These are phyloP conservation scores for Chaetomium sp. DNA, from an alignment of 2,329 filamentous ascomycete genomes.

Conservation along the genomic window DNA sequence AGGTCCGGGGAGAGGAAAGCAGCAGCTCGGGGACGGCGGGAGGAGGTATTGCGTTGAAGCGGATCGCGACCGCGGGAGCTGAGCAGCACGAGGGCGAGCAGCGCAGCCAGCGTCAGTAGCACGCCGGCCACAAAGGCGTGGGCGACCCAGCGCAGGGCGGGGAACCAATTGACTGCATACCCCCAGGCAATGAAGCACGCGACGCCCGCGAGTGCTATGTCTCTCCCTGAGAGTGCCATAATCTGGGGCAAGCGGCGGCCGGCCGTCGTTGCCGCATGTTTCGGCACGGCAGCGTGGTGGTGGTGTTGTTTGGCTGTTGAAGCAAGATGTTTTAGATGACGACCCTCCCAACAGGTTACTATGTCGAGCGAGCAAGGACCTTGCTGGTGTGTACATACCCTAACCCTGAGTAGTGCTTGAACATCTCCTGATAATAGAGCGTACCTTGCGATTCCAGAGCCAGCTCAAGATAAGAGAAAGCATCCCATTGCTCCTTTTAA, in stretches of 20 bases:
- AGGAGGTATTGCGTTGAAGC: slow-evolving; percentile 24
- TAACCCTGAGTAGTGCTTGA: no score
- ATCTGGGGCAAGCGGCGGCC: slow-evolving; percentile 28
- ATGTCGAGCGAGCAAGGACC: no score
- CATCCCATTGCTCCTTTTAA: no score
- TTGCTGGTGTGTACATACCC: no score
- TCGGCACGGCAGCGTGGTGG: slow-evolving; percentile 10
- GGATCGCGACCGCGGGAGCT: slow-evolving; percentile 50
- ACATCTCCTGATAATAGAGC: no score
- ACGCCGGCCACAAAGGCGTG: slow-evolving; percentile 74
- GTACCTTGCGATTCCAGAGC: no score
- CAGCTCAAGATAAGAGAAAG: no score
- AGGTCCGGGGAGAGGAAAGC: slow-evolving; percentile 55
- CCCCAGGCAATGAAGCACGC: slow-evolving; percentile 82
- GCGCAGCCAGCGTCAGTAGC: slow-evolving; percentile 49
- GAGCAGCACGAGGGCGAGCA: slow-evolving; percentile 50
- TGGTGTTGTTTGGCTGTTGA: background rate
- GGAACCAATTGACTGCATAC: slow-evolving; percentile 74
- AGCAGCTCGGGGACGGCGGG: slow-evolving; percentile 38
- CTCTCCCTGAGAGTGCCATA: slow-evolving; percentile 68
- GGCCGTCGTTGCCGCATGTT: slow-evolving; percentile 32
- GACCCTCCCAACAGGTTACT: no score
- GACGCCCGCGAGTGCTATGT: slow-evolving; percentile 62
- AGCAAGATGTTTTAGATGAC: background rate
- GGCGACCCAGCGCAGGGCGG: slow-evolving; percentile 73